Base-by-base conservation (phyloP, 352 stramenopile species). In the Pythium coloratum region DNA sequence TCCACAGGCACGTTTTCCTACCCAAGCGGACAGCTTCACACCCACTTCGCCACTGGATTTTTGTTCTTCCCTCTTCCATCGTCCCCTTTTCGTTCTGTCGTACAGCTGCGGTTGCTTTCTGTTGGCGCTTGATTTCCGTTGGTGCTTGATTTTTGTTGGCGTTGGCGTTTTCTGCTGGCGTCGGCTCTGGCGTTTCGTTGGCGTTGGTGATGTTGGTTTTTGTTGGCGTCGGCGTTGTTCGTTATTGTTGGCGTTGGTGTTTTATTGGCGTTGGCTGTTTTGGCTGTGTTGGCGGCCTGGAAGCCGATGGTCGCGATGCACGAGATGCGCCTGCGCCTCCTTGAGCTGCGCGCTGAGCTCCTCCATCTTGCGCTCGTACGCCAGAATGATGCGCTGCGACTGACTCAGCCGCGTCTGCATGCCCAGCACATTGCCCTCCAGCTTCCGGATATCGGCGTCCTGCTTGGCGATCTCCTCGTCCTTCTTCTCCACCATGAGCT, bases 281-380 rank as follows among this genome's bases (percentile, higher is more conserved):
- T 24, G 20, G 30, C 54, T 67, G 38, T 44, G 55, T 40, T 60
- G 38, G 40, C n/a, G 24, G 12, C 33, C 20, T 2, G 16, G 36
- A 2, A 55, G 30, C 10, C 24, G 53, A 30, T 53, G 54, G 54
- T 62, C 53, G 28, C 54, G 62, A 26, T 57, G 53, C 12, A 57
- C 13, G n/a, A 60, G 28, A n/a, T 58, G 53, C 20, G 20, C 47
- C 60, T 89, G 76, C 0, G 81, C 74, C 40, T 86, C 81, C 9
- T 82, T 77, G 34, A 92, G 71, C 36, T 82, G 72, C 0, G 71
- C 60, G 64, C 73, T 92, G 28, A 92, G 75, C 76, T 92, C 80
- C 62, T 92, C 83, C 73, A 92, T 77, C 71, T 90, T 92, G 57
- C 73, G 67, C 62, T 92, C 81, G 73, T 92, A 92, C 24, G 78